Base-by-base conservation (phyloP, 352 stramenopile species). In the Globisporangium megalacanthum region DNA sequence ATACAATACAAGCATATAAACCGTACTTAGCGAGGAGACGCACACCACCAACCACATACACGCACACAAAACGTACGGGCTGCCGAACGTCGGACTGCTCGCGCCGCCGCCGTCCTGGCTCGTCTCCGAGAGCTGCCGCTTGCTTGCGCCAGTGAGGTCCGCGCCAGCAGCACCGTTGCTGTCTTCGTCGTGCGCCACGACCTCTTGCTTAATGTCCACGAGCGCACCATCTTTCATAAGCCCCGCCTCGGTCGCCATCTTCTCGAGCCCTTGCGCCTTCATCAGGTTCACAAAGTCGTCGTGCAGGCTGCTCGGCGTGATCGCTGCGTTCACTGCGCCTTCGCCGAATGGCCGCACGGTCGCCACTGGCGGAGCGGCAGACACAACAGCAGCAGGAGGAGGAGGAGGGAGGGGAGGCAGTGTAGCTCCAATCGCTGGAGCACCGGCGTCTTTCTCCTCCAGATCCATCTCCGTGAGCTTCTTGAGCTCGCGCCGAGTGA, bases 251-350 rank as follows among this genome's bases (percentile, higher is more conserved):
- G 79, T 94, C 2, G 84, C 84, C 56, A 94, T 89, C 59, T 92
- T 92, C 44, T 94, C 84, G 6, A 92, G 53, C 2, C 84, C 84
- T 58, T 92, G 71, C 5, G 80, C 73, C 67, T 90, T 89, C 84
- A 94, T 94, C 55, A 94, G 72, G 49, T 88, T 91, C 48, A 92
- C 76, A 58, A 94, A 92, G 56, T 94, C 84, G 52, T 94, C 84
- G 57, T 94, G 84, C 25, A 94, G 77, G 66, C 84, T 94, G 46
- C 69, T 86, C 10, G 84, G 72, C 0, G 84, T 88, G 25, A 79
- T 68, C 14, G 61, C 64, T 14, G 66, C 59, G 29, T 49, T 77
- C 22, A 42, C 61, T 29, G 55, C 49, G 53, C 82, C 66, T n/a
- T 75, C 68, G 22, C 69, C 72, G 56, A 86, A 83, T 13, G 74